Base-by-base conservation (phyloP, 2,329 filamentous ascomycete genomes). In the Diplodia sapinea region DNA sequence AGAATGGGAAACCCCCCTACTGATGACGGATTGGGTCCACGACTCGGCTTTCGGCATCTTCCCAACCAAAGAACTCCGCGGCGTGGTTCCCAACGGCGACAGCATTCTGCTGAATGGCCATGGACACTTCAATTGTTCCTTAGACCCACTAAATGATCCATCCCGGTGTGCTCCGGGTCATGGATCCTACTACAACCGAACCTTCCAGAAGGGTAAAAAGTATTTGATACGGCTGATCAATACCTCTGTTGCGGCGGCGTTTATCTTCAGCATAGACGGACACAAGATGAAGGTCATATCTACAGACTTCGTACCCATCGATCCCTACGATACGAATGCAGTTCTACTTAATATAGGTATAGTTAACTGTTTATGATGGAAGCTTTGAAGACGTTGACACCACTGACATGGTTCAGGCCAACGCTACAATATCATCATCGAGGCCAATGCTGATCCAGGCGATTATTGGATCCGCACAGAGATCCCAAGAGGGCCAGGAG, bases 21-120 rank as follows among this genome's bases (percentile, higher is more conserved):
- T 88, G 26, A 74, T 90, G 6, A 84, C 82, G 17, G 89, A 92
- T 72, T 91, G 88, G 88, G 52, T 88, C 74, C 86, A 88, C 17
- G 36, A 55, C 20, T 63, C 47, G 36, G 47, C 57, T 15, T 68
- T 68, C n/a, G 57, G n/a, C 9, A 23, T 63, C n/a, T 68, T 68
- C 66, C n/a, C 52, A 3, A 36, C 33, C 7, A 49, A 55, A 8
- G 66, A 68, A 36, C 57, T 68, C 9, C 8, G 11, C 9, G 33
- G 33, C 9, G 13, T 11, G 1, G 49, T 57, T n/a, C 66, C 66
- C 2, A 17, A n/a, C 4, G 57, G 56, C n/a, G 51, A 68, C 29
- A 68, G 66, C 29, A 68, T 68, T 20, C 23, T 68, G 1, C 57
- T 68, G 7, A 51, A 68, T 7, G 66, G 66, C n/a, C 56, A 63